phyloP scores from a whole-genome alignment of 352 stramenopile genomes.

The Blastocystis sp. region DNA sequence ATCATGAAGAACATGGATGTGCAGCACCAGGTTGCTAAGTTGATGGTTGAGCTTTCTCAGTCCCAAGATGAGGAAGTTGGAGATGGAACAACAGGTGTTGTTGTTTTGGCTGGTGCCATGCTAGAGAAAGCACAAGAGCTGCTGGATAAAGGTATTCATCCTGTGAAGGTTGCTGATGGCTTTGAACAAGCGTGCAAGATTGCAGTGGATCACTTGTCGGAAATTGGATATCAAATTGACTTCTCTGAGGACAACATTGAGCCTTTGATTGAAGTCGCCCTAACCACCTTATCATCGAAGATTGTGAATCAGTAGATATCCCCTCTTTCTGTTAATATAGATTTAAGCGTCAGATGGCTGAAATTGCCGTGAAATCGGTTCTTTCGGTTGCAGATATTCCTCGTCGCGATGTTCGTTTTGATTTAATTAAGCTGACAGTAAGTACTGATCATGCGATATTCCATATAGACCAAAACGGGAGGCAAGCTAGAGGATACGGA shows the following conservation, averaged over 20 bases:
- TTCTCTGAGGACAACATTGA: constrained; percentile 87
- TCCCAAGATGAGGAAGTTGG: constrained; percentile 99
- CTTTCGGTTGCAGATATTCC: constrained; percentile 94
- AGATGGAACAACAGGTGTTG: constrained; percentile 97
- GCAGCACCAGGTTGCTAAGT: constrained; percentile 90
- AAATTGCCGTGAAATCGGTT: constrained; percentile 94
- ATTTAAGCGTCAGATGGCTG: constrained; percentile 94
- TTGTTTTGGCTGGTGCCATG: constrained; percentile 90
- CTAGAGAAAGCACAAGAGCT: constrained; percentile 91
- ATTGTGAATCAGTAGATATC: constrained; percentile 83
- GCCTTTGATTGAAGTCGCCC: constrained; percentile 88
- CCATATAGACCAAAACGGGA: constrained; percentile 85
- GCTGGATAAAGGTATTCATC: constrained; percentile 88
- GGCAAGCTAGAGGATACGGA: constrained; percentile 91
- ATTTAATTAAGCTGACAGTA: constrained; percentile 90
- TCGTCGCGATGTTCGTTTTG: constrained; percentile 97
- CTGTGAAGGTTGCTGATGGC: constrained; percentile 92
- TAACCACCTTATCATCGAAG: constrained; percentile 96
- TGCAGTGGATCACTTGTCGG: constrained; percentile 84
- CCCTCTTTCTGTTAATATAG: not conserved
- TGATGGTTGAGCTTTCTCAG: constrained; percentile 94
- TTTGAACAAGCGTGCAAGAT: constrained; percentile 94
- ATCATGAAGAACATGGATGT: constrained; percentile 99
- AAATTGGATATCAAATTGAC: constrained; percentile 88
- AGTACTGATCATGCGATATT: not conserved